Conservation (phyloP, 73 alveolate species). For the Paraurostyla sp. region DNA sequence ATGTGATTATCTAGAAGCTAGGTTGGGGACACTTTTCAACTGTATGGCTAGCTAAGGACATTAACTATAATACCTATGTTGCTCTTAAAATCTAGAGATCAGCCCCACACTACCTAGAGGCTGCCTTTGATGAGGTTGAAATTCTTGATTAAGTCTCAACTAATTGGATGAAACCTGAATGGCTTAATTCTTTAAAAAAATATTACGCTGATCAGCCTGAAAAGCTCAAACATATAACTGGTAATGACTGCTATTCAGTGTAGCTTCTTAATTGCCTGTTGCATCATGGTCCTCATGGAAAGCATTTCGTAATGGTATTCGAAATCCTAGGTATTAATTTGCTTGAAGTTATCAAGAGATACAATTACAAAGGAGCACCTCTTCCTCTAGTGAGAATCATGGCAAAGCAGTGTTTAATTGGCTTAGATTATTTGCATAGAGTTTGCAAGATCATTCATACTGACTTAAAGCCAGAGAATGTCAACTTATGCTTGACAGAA, state of each 20-base stretch:
- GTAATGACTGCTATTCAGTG: slow-evolving; percentile 87
- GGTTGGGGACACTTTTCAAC: slow-evolving; percentile 99
- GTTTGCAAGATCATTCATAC: slow-evolving; percentile 97
- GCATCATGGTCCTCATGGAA: slow-evolving; percentile 92
- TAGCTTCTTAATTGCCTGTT: slow-evolving; percentile 91
- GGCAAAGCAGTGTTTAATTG: slow-evolving; percentile 88
- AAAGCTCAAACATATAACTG: slow-evolving; percentile 19
- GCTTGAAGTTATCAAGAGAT: slow-evolving; percentile 85
- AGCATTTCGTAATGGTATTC: slow-evolving; percentile 91
- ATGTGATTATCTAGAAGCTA: slow-evolving; percentile 93
- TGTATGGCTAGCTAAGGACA: slow-evolving; percentile 98
- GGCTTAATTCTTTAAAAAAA: slow-evolving; percentile 84
- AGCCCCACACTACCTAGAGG: slow-evolving; percentile 98
- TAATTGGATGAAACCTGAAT: slow-evolving; percentile 85
- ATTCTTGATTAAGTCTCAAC: slow-evolving; percentile 92
- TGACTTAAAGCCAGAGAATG: slow-evolving; percentile 98
- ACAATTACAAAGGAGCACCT: slow-evolving; percentile 90
- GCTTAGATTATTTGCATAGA: slow-evolving; percentile 79
- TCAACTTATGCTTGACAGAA: slow-evolving; percentile 86
- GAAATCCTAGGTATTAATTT: slow-evolving; percentile 92
- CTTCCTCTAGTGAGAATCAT: slow-evolving; percentile 81
- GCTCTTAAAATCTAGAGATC: slow-evolving; percentile 96
- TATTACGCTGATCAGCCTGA: slow-evolving; percentile 76
- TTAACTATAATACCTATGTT: slow-evolving; percentile 84
- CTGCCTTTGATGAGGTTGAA: slow-evolving; percentile 99